Evolutionary conservation across 2,329 filamentous ascomycete species (phyloP), one percentile per base, ranked within the genome.

Genomic region (Stachybotrys chartarum): DNA sequence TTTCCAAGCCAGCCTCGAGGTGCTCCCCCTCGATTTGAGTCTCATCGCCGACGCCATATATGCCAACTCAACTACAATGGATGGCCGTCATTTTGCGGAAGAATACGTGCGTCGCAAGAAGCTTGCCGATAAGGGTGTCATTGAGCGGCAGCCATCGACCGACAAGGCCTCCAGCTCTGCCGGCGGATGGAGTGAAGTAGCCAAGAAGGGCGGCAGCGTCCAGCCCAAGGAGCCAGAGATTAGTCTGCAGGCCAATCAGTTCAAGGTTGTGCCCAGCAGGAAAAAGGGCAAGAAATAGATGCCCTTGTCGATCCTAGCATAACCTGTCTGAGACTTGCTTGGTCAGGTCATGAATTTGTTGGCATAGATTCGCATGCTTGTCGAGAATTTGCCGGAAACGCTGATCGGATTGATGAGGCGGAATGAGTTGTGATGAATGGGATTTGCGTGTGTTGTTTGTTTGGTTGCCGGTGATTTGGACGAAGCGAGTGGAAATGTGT

Each of bases 101-200:
- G 94, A 99, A 70, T 99, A 94, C 67, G 83, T 97, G 57, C 88
- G 92, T 39, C 91, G 93, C 64, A 93, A 92, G 75, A 95, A 89
- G 78, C 83, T 95, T 1, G 93, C 94, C 0, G 93, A 97, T 63
- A 94, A 92, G 76, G 94, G 94, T 45, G 82, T 97, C 46, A 79
- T 96, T 17, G 88, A 91, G 69, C 87, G 90, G 64, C 83, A 88
- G 54, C 79, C 84, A 16, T 78, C 81, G 51, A 79, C 74, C 52
- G 80, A 83, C 59, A 67, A 79, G 66, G 55, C 71, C 64, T 58
- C 76, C 70, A 60, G 72, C 52, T 66, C 73, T 30, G 75, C 78
- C 30, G 86, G 89, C 55, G 93, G 93, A 18, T 99, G 94, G 94
- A 96, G 82, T 63, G 94, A 97, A 74, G 94, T 99, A 53, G 94